Evolutionary conservation across 495 filamentous ascomycete species (phyloP).

Genomic region (Lophiotrema nucula): DNA sequence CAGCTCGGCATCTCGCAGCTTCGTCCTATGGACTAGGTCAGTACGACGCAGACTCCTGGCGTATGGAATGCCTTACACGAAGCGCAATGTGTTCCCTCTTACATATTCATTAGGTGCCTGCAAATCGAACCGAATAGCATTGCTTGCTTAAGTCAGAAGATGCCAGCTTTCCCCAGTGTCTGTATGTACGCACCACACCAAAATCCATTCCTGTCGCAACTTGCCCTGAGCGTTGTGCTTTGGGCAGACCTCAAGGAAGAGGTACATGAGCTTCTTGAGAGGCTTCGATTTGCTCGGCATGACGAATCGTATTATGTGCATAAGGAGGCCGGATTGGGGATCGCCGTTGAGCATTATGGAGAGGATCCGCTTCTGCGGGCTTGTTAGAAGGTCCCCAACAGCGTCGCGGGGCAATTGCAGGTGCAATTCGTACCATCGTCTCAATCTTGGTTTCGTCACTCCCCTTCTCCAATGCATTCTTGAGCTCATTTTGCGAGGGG

Average conservation of each 20-base stretch:
- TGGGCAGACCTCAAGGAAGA: constrained; percentile 98
- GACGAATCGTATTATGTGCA: constrained; percentile 99
- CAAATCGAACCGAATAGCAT: constrained; percentile 95
- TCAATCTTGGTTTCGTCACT: constrained; percentile 96
- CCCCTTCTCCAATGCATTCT: constrained; percentile 93
- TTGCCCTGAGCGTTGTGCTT: constrained; percentile 90
- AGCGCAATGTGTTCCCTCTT: constrained; percentile 91
- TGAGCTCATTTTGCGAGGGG: constrained; percentile 84
- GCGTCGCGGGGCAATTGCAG: constrained; percentile 12
- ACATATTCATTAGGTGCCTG: constrained; percentile 99
- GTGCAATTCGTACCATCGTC: constrained; percentile 63
- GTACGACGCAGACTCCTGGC: neutral
- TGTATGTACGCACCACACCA: constrained; percentile 76
- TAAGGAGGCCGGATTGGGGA: constrained; percentile 88
- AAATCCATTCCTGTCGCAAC: constrained; percentile 98
- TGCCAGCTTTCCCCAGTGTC: neutral
- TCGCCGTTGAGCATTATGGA: constrained; percentile 83
- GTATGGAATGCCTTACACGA: constrained; percentile 54
- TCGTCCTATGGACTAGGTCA: constrained; percentile 49
- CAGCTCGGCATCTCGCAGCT: constrained; percentile 92
- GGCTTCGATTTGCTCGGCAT: constrained; percentile 96
- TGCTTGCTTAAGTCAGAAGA: constrained; percentile 54
- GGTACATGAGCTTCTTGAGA: constrained; percentile 98
- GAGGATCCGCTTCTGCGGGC: constrained; percentile 63
- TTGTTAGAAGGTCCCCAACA: constrained; percentile 1